Conservation (phyloP, 345 rosid genomes). For the Gossypium rotundifolium region DNA sequence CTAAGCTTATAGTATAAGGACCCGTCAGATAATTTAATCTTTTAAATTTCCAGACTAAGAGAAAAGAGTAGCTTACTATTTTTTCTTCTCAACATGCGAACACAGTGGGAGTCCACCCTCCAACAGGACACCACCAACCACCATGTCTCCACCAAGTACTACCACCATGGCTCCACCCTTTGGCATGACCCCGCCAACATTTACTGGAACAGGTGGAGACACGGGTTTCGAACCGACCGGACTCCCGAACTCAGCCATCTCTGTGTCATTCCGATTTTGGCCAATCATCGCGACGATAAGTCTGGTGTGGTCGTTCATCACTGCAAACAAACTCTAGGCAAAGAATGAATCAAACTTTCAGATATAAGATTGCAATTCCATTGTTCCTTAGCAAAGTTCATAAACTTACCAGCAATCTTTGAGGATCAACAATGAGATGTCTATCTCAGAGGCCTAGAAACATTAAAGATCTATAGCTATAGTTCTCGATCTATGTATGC, state of each 20-base stretch:
- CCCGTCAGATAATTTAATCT: not conserved
- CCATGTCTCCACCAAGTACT: slow-evolving; percentile 30
- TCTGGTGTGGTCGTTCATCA: slow-evolving; percentile 34
- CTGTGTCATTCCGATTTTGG: slow-evolving; percentile 32
- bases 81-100: slow-evolving; percentile 14
- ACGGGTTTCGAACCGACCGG: slow-evolving; percentile 73
- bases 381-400: slow-evolving; percentile 25
- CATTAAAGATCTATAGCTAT: slow-evolving; percentile 30
- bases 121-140: slow-evolving; percentile 25
- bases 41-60: slow-evolving; percentile 1
- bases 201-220: slow-evolving; percentile 43
- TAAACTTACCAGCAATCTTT: slow-evolving; percentile 21
- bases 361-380: slow-evolving; percentile 18
- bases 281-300: slow-evolving; percentile 34
- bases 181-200: slow-evolving; percentile 31
- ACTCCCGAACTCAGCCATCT: slow-evolving; percentile 65
- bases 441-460: slow-evolving; percentile 23
- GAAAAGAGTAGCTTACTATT: slow-evolving; percentile 4
- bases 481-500: slow-evolving; percentile 32
- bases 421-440: slow-evolving; percentile 23
- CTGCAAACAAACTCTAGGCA: slow-evolving; percentile 34
- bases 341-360: slow-evolving; percentile 13
- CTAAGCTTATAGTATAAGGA: not conserved
- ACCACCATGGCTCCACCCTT: slow-evolving; percentile 35
- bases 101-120: slow-evolving; percentile 52